phyloP scores from a whole-genome alignment of 345 rosid genomes.

The Pistacia atlantica region DNA sequence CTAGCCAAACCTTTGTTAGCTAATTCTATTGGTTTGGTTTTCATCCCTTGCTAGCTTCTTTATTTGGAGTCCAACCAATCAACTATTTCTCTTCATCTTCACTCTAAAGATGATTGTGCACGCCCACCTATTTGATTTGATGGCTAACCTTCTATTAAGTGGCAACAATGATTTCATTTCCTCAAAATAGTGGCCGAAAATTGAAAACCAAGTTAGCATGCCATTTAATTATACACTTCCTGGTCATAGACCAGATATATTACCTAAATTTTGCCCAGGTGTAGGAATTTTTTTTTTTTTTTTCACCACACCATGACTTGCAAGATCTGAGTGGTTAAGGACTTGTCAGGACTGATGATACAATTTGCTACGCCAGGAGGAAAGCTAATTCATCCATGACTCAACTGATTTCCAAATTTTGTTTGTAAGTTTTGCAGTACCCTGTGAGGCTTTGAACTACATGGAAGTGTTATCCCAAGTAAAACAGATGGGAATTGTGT shows the following conservation, averaged over 20 bases:
- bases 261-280: too few species aligned
- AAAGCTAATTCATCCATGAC: neutral
- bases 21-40: neutral
- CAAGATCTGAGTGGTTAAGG: too few species aligned
- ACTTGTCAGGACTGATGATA: too few species aligned
- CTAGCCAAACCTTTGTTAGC: neutral
- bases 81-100: neutral
- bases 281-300: too few species aligned
- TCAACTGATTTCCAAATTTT: neutral
- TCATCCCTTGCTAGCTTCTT: neutral
- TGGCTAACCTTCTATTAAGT: neutral
- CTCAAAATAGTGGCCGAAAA: too few species aligned
- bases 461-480: too few species aligned
- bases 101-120: slow-evolving; percentile 11
- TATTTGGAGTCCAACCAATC: neutral
- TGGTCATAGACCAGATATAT: too few species aligned
- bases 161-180: neutral
- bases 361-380: too few species aligned
- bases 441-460: too few species aligned
- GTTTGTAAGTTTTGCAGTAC: neutral
- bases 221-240: too few species aligned
- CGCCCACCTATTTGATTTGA: neutral
- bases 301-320: too few species aligned
- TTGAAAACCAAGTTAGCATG: too few species aligned
- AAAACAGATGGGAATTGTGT: neutral